A percentile compares a stretch with the other conserved stretches of the same genome.
These are phyloP conservation scores for Yamadazyma pseudoaaseri DNA, from an alignment of 1,139 yeast species.

Conservation along the genomic window DNA sequence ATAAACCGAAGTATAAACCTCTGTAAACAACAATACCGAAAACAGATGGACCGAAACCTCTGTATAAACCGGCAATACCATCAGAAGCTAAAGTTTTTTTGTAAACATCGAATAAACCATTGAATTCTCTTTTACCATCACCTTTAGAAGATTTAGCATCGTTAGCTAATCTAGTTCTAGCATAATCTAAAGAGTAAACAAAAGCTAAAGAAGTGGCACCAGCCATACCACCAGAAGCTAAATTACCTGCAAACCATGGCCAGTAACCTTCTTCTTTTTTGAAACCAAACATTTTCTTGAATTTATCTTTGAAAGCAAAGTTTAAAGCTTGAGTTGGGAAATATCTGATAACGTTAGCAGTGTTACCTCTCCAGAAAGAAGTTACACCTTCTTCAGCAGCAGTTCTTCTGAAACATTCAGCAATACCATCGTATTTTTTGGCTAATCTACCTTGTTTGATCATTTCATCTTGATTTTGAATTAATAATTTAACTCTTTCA, in stretches of 20 bases:
- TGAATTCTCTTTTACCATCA: slow-evolving; percentile 50
- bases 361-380: slow-evolving; percentile 59
- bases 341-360: slow-evolving; percentile 55
- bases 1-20: slow-evolving; percentile 56
- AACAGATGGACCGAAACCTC: slow-evolving; percentile 59
- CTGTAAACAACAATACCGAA: slow-evolving; percentile 54
- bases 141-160: slow-evolving; percentile 52
- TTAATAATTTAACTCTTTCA: slow-evolving; percentile 54
- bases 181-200: slow-evolving; percentile 55
- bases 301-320: slow-evolving; percentile 55
- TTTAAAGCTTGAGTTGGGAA: slow-evolving; percentile 57
- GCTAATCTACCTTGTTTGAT: slow-evolving; percentile 54
- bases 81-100: slow-evolving; percentile 53
- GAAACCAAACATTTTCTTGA: slow-evolving; percentile 53
- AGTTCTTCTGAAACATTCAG: slow-evolving; percentile 52
- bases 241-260: slow-evolving; percentile 55
- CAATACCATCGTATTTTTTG: slow-evolving; percentile 49
- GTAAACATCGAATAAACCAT: slow-evolving; percentile 55
- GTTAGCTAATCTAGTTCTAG: slow-evolving; percentile 57
- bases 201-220: slow-evolving; percentile 57
- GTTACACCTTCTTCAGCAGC: slow-evolving; percentile 52
- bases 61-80: slow-evolving; percentile 57
- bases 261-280: slow-evolving; percentile 51
- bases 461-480: slow-evolving; percentile 56
- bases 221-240: slow-evolving; percentile 57